A percentile compares a stretch with the other conserved stretches of the same genome.
These are phyloP conservation scores for Alternaria gaisen DNA, from an alignment of 2,329 filamentous ascomycete species.

Conservation along the genomic window DNA sequence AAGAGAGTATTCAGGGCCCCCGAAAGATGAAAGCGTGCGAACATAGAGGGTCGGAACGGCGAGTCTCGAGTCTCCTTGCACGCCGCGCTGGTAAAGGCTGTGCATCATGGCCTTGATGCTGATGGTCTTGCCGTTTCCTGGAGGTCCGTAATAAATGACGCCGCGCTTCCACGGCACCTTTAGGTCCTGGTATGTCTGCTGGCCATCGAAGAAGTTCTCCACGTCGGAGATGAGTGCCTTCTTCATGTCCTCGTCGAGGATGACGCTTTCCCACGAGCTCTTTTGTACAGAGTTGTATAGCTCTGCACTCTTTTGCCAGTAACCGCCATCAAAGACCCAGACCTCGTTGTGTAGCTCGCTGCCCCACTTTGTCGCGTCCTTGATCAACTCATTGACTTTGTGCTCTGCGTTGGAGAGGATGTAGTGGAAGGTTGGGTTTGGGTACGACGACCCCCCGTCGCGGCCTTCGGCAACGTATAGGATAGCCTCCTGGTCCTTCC, in stretches of 20 bases:
- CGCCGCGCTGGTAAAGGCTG: constrained; percentile 63
- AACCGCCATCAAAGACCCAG: constrained; percentile 71
- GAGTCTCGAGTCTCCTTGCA: constrained; percentile 39
- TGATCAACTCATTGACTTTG: constrained; percentile 61
- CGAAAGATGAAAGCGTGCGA: constrained; percentile 55
- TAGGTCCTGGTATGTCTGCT: constrained; percentile 66
- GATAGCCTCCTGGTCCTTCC: constrained; percentile 55
- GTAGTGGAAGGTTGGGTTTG: constrained; percentile 52
- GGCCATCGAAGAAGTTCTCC: constrained; percentile 68
- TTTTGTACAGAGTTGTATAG: constrained; percentile 62
- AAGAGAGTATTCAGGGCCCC: constrained; percentile 64
- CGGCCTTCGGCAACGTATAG: constrained; percentile 54
- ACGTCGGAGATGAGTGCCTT: constrained; percentile 70
- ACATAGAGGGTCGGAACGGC: constrained; percentile 66
- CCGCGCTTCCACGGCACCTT: constrained; percentile 77
- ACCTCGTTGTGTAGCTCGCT: constrained; percentile 69
- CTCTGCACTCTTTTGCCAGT: constrained; percentile 69
- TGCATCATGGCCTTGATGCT: constrained; percentile 76
- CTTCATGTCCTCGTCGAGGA: constrained; percentile 72
- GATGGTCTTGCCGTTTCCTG: constrained; percentile 73
- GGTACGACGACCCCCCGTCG: constrained; percentile 49
- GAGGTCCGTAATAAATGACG: constrained; percentile 72
- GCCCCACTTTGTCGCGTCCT: constrained; percentile 64
- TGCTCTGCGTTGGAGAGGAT: constrained; percentile 51
- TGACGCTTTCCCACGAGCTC: constrained; percentile 71